These are phyloP conservation scores for Mycena vitilis DNA, from an alignment of 768 basidiomycete genomes.

Conservation along the genomic window DNA sequence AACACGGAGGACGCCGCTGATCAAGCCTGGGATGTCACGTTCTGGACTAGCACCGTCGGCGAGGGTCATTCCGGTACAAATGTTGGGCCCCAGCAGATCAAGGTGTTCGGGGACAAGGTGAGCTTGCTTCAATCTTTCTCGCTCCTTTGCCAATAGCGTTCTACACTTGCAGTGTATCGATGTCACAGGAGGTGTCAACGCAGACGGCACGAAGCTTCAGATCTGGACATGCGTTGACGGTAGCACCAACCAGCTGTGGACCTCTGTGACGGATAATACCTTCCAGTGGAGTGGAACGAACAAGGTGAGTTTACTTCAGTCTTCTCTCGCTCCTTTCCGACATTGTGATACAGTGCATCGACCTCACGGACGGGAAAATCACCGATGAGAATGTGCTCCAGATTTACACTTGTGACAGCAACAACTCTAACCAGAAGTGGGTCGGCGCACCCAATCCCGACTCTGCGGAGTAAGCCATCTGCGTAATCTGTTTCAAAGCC, in stretches of 20 bases:
- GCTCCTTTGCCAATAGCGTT: background rate
- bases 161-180: background rate
- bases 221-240: background rate
- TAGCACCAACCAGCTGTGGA: background rate
- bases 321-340: too few relatives aligned
- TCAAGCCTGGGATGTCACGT: background rate
- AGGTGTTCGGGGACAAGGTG: background rate
- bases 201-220: background rate
- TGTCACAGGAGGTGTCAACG: background rate
- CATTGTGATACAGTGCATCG: background rate
- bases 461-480: background rate
- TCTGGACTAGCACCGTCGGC: background rate
- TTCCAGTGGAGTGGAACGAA: slow-evolving; percentile 1
- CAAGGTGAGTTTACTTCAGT: background rate
- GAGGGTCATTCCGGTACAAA: background rate
- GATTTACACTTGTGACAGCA: background rate
- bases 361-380: background rate
- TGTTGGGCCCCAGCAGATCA: background rate
- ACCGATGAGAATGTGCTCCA: background rate
- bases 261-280: background rate
- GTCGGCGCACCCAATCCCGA: background rate
- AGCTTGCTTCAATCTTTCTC: background rate
- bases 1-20: background rate
- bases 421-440: background rate
- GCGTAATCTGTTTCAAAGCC: background rate